These are phyloP conservation scores for Astrephomene gubernaculifera DNA, from an alignment of 139 green algal genomes.

Conservation along the genomic window DNA sequence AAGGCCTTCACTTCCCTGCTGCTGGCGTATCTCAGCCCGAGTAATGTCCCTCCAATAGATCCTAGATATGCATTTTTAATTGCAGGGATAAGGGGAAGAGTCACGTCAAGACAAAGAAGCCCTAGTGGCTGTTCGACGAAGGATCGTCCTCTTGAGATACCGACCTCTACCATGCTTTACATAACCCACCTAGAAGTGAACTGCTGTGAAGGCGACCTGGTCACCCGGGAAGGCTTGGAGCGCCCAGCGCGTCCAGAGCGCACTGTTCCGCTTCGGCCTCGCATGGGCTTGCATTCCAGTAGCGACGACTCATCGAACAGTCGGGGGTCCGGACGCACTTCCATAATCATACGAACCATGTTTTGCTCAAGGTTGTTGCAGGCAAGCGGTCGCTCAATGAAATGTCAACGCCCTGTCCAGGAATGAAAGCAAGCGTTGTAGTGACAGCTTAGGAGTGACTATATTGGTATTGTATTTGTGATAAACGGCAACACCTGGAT, in stretches of 20 bases:
- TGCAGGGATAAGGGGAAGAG: too few relatives aligned
- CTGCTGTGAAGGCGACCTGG: constrained; percentile 6
- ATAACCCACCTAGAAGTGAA: constrained; percentile 15
- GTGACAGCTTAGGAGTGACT: too few relatives aligned
- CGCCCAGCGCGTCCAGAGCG: neutral
- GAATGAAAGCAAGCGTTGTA: too few relatives aligned
- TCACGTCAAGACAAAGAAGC: neutral
- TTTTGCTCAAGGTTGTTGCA: neutral
- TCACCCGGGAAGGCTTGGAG: neutral
- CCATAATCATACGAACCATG: constrained; percentile 32
- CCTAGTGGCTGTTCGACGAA: too few relatives aligned
- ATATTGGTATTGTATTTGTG: too few relatives aligned
- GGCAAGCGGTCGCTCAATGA: neutral
- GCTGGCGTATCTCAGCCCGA: constrained; percentile 7
- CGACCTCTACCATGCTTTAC: neutral
- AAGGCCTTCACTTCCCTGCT: neutral
- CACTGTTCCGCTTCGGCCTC: neutral
- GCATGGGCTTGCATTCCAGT: constrained; percentile 6
- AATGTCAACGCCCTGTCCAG: neutral
- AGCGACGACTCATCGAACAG: neutral
- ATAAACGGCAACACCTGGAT: too few relatives aligned
- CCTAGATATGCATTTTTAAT: too few relatives aligned
- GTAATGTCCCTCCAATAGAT: constrained; percentile 29
- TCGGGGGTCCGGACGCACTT: neutral
- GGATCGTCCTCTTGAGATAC: neutral